Percentiles rank a stretch among this genome's conserved stretches.
phyloP scores from a whole-genome alignment of 768 basidiomycete genomes.

The Suillus americanus region DNA sequence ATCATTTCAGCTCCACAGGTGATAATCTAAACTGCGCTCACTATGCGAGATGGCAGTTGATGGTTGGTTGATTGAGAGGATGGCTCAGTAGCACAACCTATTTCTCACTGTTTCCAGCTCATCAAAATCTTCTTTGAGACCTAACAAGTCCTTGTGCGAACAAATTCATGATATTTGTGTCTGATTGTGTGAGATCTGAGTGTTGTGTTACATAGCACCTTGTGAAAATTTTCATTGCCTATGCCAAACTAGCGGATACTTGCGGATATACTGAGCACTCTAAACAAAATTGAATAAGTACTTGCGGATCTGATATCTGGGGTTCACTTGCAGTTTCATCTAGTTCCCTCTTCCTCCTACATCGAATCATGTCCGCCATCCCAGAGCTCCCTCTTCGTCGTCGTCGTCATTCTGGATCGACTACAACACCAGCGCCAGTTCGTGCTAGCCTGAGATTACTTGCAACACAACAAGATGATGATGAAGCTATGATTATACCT shows the following conservation, averaged over 20 bases:
- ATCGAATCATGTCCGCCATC: conserved; percentile 14
- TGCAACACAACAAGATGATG: conserved; percentile 17
- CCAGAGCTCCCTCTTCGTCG: conserved; percentile 36
- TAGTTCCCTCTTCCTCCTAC: not conserved
- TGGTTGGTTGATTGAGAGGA: conserved; percentile 1
- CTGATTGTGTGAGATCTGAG: conserved; percentile 21
- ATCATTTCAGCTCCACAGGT: not conserved
- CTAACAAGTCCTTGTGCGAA: conserved; percentile 7
- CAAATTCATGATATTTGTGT: conserved; percentile 14
- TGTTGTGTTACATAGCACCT: not conserved
- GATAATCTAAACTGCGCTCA: not conserved
- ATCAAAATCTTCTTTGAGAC: not conserved
- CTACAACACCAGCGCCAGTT: conserved; percentile 34
- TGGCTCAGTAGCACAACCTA: not conserved
- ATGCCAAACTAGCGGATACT: not conserved
- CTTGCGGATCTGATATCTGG: not conserved
- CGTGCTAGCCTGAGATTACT: conserved; percentile 12
- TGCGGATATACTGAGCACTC: not conserved
- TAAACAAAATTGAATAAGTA: not conserved
- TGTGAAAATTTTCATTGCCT: conserved; percentile 15
- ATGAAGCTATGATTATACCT: conserved; percentile 37
- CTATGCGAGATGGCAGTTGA: not conserved
- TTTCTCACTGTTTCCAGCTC: conserved; percentile 6
- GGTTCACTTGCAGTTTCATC: not conserved
- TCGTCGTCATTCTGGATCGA: conserved; percentile 65